Base-by-base conservation (phyloP, 768 basidiomycete genomes). In the Podaxis sp. region DNA sequence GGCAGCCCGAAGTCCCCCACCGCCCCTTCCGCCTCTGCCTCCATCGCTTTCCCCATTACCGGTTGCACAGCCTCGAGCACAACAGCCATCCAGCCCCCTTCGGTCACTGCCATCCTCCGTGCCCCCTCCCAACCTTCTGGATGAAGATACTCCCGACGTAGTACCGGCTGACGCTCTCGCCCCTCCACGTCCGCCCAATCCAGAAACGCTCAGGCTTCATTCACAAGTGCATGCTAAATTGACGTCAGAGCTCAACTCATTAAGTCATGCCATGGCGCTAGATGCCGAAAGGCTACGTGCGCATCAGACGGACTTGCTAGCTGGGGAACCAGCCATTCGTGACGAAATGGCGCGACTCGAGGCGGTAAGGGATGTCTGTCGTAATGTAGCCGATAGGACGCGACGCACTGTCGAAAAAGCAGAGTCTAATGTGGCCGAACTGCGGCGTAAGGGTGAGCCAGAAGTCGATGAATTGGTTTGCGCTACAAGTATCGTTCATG, bases 391-490 rank as follows among this genome's bases (percentile, higher is more conserved):
- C 47, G 79, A 78, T 27, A 83, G 91, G 64, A 75, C 91, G 64
- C 81, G 79, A 48, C 80, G 69, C 55, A 82, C 85, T 6, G 85
- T 98, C 5, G 72, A 76, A 6, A 81, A 81, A 57, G 91, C 84
- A 16, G 90, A 95, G 69, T 76, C 81, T 57, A 88, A 91, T 68
- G 79, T 97, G 27, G 72, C 82, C 28, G 93, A 95, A 66, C 74
- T 97, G 64, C 85, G 87, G 64, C 77, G 85, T 62, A 90, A 89
- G 73, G 93, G 91, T 35, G 93, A 95, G 72, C 92, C 93, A 11
- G 90, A 91, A 65, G 94, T 98, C 9, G 97, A 99, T 73, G 97
- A 99, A 77, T 82, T 98, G 57, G 88, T 98, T 1, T 99, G 97
- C 72, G 89, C 93, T 28, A 96, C 93, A 10, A 92, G 85, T 28